A percentile compares a stretch with the other conserved stretches of the same genome.
Evolutionary conservation across 345 rosid genomes (phyloP).

Genomic region (Trapa incisa): DNA sequence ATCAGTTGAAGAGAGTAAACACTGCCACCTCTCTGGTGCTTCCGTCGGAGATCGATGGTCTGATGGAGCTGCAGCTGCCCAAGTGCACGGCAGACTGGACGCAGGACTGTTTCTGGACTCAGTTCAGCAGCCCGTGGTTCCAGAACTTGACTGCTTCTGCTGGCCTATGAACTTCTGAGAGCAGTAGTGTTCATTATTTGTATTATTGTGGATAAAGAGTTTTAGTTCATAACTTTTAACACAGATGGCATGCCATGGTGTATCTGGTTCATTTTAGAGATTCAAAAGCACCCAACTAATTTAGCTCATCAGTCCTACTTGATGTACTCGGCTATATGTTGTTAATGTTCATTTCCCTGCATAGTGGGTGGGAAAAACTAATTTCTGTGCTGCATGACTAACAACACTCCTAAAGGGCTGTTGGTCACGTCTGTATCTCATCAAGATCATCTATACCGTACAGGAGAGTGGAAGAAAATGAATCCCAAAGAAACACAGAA

Average conservation of each 20-base stretch:
- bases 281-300: neutral
- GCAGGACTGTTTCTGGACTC: slow-evolving; percentile 43
- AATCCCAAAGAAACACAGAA: neutral
- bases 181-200: no score
- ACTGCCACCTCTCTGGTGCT: slow-evolving; percentile 25
- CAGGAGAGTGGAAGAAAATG: neutral
- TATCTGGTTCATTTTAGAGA: neutral
- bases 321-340: neutral
- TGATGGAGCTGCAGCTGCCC: slow-evolving; percentile 67
- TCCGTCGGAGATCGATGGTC: slow-evolving; percentile 32
- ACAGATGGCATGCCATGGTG: neutral
- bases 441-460: neutral
- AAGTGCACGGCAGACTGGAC: slow-evolving; percentile 53
- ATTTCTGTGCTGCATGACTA: no score
- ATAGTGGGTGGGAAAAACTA: neutral
- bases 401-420: neutral
- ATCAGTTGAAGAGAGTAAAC: neutral
- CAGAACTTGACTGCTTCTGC: slow-evolving; percentile 45
- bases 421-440: neutral
- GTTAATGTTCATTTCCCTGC: neutral
- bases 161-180: slow-evolving; percentile 41
- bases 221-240: neutral
- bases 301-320: neutral
- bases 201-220: neutral
- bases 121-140: slow-evolving; percentile 75